Evolutionary conservation across 139 green algal genomes (phyloP), one percentile per base, ranked within the genome.

Genomic region (Gonium pectorale): DNA sequence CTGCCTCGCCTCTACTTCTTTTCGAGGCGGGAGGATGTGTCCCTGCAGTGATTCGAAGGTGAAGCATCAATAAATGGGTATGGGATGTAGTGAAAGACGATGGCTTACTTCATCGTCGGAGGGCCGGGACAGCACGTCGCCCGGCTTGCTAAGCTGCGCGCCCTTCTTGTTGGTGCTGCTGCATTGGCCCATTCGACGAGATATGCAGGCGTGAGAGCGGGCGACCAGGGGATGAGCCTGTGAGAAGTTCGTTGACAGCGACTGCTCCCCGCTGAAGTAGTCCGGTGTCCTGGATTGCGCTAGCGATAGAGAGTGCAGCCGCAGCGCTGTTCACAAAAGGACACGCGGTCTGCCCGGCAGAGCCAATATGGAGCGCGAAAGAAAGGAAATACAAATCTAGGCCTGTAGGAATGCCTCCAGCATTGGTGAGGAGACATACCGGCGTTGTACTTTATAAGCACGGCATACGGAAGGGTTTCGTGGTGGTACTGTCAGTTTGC

Each of bases 161-260:
- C n/a, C n/a, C n/a, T 77, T 35, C 31, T 77, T 77, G 11, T 29
- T 54, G 29, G 26, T 77, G 31, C 68, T 77, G 43, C 43, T 77
- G 68, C 43, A 60, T 59, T 77, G 68, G 8, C 68, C 68, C 68
- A 77, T 77, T 40, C 43, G n/a, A 22, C 6, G 56, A n/a, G 27
- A 64, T n/a, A 35, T 22, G 56, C 6, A 15, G 6, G 56, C 9
- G 56, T n/a, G 56, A 64, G 56, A 6, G 22, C 6, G 27, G 17
- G 15, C 56, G n/a, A 64, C 56, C 56, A 64, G n/a, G 56, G 19
- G 9, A 64, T 64, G 22, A n/a, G 27, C 6, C 56, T 64, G 56
- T 27, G 19, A 64, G 6, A 64, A 9, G 56, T 64, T 22, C 22
- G 56, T 64, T n/a, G 56, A 64, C 56, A 64, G n/a, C n/a, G n/a